phyloP scores from a whole-genome alignment of 2,329 filamentous ascomycete species.

The Fusarium mexicanum region DNA sequence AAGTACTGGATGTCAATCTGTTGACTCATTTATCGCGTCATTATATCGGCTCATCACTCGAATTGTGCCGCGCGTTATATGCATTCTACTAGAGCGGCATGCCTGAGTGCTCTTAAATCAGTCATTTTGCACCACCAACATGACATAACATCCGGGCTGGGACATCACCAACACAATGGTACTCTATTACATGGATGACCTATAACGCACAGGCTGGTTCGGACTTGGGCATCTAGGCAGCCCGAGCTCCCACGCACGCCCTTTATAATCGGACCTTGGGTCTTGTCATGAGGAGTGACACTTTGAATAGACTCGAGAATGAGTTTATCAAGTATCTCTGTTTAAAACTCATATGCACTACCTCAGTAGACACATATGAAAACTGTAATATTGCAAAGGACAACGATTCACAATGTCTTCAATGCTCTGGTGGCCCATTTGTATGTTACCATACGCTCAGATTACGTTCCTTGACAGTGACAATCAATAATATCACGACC shows the following conservation, averaged over 20 bases:
- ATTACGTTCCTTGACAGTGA: background rate
- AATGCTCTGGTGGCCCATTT: background rate
- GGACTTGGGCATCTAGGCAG: background rate
- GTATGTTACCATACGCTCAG: background rate
- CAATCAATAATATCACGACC: conserved; percentile 1
- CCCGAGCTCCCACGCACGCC: background rate
- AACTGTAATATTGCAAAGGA: background rate
- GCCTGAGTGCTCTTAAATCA: conserved; percentile 4
- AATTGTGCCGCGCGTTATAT: conserved; percentile 3
- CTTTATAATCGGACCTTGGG: conserved; percentile 2
- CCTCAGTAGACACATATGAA: conserved; percentile 2
- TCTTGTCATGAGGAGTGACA: background rate
- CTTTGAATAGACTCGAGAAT: background rate
- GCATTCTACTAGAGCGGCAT: conserved; percentile 8
- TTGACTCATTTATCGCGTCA: conserved; percentile 21
- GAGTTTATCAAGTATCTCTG: background rate
- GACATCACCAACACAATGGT: conserved; percentile 9
- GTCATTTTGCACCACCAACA: conserved; percentile 9
- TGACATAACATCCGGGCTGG: background rate
- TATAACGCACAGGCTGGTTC: background rate
- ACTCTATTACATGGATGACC: background rate
- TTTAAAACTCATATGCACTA: conserved; percentile 9
- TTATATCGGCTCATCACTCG: conserved; percentile 10
- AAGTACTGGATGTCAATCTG: conserved; percentile 7
- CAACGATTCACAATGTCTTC: background rate